Evolutionary conservation across 306 rosid species (phyloP).

Genomic region (Glycine latifolia): DNA sequence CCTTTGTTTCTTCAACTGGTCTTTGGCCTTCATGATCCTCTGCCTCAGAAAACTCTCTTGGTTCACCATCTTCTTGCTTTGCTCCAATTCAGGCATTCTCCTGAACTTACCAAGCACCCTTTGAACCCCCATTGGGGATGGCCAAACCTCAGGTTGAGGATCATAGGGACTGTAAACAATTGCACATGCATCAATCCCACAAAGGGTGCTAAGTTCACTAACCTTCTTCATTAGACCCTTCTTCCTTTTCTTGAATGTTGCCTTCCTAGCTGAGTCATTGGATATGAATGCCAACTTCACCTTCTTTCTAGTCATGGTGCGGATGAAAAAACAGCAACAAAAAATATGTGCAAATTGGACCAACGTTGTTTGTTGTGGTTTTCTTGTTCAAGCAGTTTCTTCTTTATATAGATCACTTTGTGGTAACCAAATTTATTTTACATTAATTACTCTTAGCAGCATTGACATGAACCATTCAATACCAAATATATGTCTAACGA

Average conservation of each 20-base stretch:
- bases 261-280: slow-evolving; percentile 57
- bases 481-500: slow-evolving; percentile 16
- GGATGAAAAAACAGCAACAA: not conserved
- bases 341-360: not conserved
- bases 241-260: slow-evolving; percentile 63
- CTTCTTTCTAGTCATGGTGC: slow-evolving; percentile 58
- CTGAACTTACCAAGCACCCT: slow-evolving; percentile 46
- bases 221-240: slow-evolving; percentile 59
- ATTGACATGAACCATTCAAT: slow-evolving; percentile 30
- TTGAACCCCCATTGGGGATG: slow-evolving; percentile 49
- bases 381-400: not conserved
- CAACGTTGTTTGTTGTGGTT: slow-evolving; percentile 15
- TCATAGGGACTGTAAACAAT: slow-evolving; percentile 56
- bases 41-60: slow-evolving; percentile 56
- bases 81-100: slow-evolving; percentile 56
- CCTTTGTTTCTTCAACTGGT: slow-evolving; percentile 50
- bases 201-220: slow-evolving; percentile 56
- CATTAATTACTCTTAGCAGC: not conserved
- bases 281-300: slow-evolving; percentile 58
- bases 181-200: slow-evolving; percentile 59
- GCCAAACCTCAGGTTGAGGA: slow-evolving; percentile 64
- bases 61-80: slow-evolving; percentile 62
- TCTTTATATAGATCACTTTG: slow-evolving; percentile 32
- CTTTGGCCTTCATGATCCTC: slow-evolving; percentile 52
- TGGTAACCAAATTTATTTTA: slow-evolving; percentile 8